A percentile compares a stretch with the other conserved stretches of the same genome.
Evolutionary conservation across 2,329 filamentous ascomycete genomes (phyloP).

Genomic region (Bertia moriformis): DNA sequence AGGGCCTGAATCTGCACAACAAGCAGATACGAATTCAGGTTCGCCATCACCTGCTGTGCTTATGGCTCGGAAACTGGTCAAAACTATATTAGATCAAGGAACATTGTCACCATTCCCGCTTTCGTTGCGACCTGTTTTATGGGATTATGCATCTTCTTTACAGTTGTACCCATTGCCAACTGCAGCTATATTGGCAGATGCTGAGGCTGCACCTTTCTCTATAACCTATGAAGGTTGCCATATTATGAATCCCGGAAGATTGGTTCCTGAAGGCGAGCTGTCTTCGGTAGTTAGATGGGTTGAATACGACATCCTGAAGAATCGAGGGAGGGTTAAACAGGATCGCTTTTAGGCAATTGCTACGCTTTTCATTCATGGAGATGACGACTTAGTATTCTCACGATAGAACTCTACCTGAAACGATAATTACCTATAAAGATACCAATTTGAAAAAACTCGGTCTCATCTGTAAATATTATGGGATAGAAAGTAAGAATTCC

Average conservation of each 20-base stretch:
- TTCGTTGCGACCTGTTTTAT: slow-evolving; percentile 66
- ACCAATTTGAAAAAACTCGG: too few species aligned
- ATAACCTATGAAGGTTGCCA: slow-evolving; percentile 90
- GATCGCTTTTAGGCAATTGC: neutral
- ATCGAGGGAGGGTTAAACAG: slow-evolving; percentile 47
- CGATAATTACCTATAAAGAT: too few species aligned
- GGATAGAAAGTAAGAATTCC: too few species aligned
- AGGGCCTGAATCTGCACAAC: slow-evolving; percentile 13
- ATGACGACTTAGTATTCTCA: too few species aligned
- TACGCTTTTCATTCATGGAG: too few species aligned
- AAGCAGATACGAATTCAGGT: too few species aligned
- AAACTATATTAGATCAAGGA: slow-evolving; percentile 82
- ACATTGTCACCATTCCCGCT: slow-evolving; percentile 77
- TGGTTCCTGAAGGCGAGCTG: slow-evolving; percentile 58
- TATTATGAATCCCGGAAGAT: slow-evolving; percentile 77
- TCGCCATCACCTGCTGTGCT: slow-evolving; percentile 29
- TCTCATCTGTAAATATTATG: too few species aligned
- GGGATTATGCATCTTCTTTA: slow-evolving; percentile 68
- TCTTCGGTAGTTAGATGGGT: slow-evolving; percentile 66
- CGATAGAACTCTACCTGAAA: too few species aligned
- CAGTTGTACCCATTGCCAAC: slow-evolving; percentile 82
- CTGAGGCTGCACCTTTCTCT: slow-evolving; percentile 67
- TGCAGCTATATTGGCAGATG: slow-evolving; percentile 68
- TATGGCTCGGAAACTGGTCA: slow-evolving; percentile 65
- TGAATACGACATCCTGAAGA: slow-evolving; percentile 60